Evolutionary conservation across 2,329 filamentous ascomycete genomes (phyloP).

Genomic region (Fusarium foetens): DNA sequence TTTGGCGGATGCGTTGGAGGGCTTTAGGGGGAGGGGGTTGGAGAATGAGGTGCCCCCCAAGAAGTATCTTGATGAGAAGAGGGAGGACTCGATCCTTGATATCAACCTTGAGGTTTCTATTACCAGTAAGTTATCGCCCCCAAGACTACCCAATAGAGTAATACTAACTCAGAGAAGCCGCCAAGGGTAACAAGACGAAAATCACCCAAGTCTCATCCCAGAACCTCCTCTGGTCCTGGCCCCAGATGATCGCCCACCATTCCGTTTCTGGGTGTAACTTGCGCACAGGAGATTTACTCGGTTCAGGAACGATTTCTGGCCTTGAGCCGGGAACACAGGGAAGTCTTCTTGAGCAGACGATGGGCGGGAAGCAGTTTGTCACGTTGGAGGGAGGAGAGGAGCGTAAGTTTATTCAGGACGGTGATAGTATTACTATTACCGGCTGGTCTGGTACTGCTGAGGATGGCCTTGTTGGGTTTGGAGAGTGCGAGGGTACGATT

Average conservation of each 20-base stretch:
- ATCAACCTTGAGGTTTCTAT: slow-evolving; percentile 53
- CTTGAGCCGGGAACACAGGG: slow-evolving; percentile 71
- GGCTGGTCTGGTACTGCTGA: slow-evolving; percentile 28
- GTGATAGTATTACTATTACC: slow-evolving; percentile 32
- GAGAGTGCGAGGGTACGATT: slow-evolving; percentile 28
- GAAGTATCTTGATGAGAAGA: slow-evolving; percentile 65
- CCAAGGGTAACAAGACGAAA: slow-evolving; percentile 46
- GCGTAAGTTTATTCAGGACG: slow-evolving; percentile 37
- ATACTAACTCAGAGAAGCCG: no score
- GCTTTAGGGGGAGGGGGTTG: slow-evolving; percentile 34
- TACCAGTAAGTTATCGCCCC: slow-evolving; percentile 47
- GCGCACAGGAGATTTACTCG: slow-evolving; percentile 77
- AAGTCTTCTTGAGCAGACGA: slow-evolving; percentile 76
- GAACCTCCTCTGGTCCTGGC: slow-evolving; percentile 79
- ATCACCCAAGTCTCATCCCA: slow-evolving; percentile 44
- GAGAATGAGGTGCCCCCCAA: slow-evolving; percentile 49
- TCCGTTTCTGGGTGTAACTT: slow-evolving; percentile 80
- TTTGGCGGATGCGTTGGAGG: slow-evolving; percentile 65
- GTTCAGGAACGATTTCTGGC: slow-evolving; percentile 79
- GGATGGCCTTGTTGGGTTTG: slow-evolving; percentile 33
- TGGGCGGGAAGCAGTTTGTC: slow-evolving; percentile 72
- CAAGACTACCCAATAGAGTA: no score
- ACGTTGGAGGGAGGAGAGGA: slow-evolving; percentile 70
- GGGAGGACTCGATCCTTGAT: slow-evolving; percentile 50
- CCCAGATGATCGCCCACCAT: slow-evolving; percentile 87